A percentile compares a stretch with the other conserved stretches of the same genome.
These are phyloP conservation scores for Stromatinia cepivora DNA, from an alignment of 2,329 filamentous ascomycete species.

Conservation along the genomic window DNA sequence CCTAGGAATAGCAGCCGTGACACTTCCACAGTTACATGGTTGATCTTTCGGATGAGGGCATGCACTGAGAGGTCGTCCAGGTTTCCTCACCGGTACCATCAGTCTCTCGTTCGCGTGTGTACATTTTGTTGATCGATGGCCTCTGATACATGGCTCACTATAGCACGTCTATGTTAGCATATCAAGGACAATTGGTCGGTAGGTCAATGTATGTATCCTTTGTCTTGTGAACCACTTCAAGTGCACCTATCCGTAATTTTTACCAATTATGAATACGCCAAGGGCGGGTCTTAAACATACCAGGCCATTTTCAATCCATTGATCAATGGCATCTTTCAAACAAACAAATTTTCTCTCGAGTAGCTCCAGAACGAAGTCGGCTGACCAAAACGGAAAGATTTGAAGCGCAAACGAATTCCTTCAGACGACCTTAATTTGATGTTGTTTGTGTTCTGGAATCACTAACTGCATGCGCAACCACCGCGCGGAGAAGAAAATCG, in stretches of 20 bases:
- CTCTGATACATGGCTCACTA: constrained; percentile 73
- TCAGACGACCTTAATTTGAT: constrained; percentile 24
- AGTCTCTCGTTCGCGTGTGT: constrained; percentile 66
- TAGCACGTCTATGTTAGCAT: constrained; percentile 28
- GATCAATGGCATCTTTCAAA: constrained; percentile 61
- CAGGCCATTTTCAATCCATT: constrained; percentile 73
- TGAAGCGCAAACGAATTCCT: constrained; percentile 31
- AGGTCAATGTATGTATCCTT: not conserved
- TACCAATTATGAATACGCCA: not conserved
- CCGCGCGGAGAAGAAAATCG: constrained; percentile 9
- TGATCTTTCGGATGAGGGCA: constrained; percentile 59
- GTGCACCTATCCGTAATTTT: not conserved
- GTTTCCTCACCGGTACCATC: constrained; percentile 70
- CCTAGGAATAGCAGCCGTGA: constrained; percentile 64
- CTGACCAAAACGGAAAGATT: constrained; percentile 26
- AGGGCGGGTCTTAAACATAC: constrained; percentile 48
- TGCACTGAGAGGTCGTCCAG: constrained; percentile 67
- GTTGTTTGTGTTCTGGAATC: constrained; percentile 21
- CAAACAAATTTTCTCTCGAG: constrained; percentile 1
- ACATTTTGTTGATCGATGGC: constrained; percentile 75
- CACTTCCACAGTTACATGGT: constrained; percentile 59
- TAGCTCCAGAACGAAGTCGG: constrained; percentile 27
- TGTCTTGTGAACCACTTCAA: constrained; percentile 1
- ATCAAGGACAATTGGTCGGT: not conserved
- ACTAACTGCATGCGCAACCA: constrained; percentile 27